Evolutionary conservation across 805 yeast genomes (phyloP), one percentile per base, ranked within the genome.

Genomic region (Cyberlindnera petersonii): DNA sequence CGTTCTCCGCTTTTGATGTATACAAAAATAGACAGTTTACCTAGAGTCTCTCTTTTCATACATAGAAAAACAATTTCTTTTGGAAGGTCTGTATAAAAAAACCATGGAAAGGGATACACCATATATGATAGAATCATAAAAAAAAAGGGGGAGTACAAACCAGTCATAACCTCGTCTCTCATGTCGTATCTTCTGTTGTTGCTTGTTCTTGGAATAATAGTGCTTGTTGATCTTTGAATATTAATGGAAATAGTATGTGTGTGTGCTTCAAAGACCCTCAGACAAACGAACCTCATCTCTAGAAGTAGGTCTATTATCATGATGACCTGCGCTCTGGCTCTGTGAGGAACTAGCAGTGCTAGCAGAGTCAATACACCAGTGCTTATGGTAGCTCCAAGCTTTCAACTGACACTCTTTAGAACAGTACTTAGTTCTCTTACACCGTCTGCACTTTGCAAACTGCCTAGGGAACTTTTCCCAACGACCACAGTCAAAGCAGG

Each of bases 361-460:
- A 6, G 40, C 47, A n/a, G 64, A 53, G 26, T 61, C 60, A 24
- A 67, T 62, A 60, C 98, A 91, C 98, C 98, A 91, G 59, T 86
- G 86, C 50, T 93, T 77, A 67, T 91, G 98, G 56, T 82, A 86
- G 13, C 76, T 74, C 98, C 98, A 91, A 0, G 97, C 94, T 48
- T 74, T 75, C 53, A 86, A 72, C 63, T 91, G 98, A 61, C 98
- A 91, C 39, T 82, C 87, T 50, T 91, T 77, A 8, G 95, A 82
- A 60, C 98, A 91, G 60, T 91, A 91, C 64, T 93, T 93, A 4
- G 98, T 89, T 43, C 97, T 69, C 60, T 91, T 87, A 63, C 98
- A 91, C 33, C 95, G 74, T 42, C 96, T 72, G 61, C 98, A 91
- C 61, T 93, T 91, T 47, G 95, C 95, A 66, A 91, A 91, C 58